phyloP scores from a whole-genome alignment of 2,329 filamentous ascomycete genomes.

The Scedosporium dehoogii region DNA sequence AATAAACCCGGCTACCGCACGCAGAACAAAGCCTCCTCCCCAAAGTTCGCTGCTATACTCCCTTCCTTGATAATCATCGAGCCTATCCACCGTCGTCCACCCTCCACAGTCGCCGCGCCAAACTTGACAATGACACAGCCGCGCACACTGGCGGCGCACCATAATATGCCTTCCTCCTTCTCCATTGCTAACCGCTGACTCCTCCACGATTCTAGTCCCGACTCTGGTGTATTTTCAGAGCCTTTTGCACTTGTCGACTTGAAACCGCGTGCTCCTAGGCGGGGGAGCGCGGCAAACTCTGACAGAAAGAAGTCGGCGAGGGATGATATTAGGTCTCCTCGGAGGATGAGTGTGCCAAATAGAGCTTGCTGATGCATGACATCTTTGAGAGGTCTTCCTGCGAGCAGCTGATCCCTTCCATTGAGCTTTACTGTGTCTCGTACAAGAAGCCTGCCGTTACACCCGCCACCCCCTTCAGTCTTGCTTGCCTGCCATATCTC shows the following conservation, averaged over 20 bases:
- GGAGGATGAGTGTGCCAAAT: conserved; percentile 76
- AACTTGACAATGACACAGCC: conserved; percentile 90
- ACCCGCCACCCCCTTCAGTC: conserved; percentile 19
- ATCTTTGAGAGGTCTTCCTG: conserved; percentile 34
- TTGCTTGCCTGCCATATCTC: conserved; percentile 59
- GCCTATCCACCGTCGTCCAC: conserved; percentile 69
- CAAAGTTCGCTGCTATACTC: conserved; percentile 61
- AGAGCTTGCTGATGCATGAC: conserved; percentile 69
- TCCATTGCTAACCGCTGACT: conserved; percentile 47
- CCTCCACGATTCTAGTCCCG: conserved; percentile 34
- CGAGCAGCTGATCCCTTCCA: conserved; percentile 31
- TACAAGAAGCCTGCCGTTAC: conserved; percentile 56
- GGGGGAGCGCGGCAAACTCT: conserved; percentile 68
- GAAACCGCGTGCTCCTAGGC: conserved; percentile 78
- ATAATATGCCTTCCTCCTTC: conserved; percentile 52
- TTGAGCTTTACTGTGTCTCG: conserved; percentile 75
- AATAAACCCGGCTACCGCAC: conserved; percentile 35
- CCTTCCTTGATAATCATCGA: conserved; percentile 66
- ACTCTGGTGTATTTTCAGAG: conserved; percentile 27
- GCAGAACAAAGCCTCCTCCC: conserved; percentile 72
- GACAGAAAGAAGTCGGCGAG: conserved; percentile 66
- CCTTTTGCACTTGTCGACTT: conserved; percentile 40
- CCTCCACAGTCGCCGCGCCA: conserved; percentile 71
- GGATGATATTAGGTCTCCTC: conserved; percentile 57
- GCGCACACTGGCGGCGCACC: conserved; percentile 72